These are phyloP conservation scores for Adenanthera pavonina DNA, from an alignment of 306 rosid genomes.

Conservation along the genomic window DNA sequence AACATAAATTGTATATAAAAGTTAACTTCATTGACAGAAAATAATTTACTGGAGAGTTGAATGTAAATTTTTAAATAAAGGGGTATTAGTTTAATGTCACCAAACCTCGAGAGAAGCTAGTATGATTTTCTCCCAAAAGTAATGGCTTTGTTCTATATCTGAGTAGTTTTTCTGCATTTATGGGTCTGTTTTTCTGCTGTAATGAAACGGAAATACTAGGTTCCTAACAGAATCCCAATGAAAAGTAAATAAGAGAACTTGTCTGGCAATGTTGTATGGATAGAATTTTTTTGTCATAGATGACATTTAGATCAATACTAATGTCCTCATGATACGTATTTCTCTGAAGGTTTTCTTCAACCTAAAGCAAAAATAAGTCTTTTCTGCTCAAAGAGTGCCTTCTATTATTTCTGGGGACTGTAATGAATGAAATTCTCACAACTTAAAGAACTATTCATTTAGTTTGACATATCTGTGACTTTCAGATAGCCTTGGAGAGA, in stretches of 20 bases:
- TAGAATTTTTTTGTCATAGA: background rate
- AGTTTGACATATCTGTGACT: slow-evolving; percentile 29
- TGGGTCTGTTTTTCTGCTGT: background rate
- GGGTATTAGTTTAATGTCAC: background rate
- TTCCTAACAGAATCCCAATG: background rate
- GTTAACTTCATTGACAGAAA: too few species aligned
- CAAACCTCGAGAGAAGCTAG: background rate
- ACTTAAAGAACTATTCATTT: background rate
- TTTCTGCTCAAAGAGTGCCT: slow-evolving; percentile 29
- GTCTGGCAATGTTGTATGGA: background rate
- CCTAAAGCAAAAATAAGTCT: background rate
- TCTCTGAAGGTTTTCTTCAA: background rate
- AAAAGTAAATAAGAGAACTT: background rate
- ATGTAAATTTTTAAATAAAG: too few species aligned
- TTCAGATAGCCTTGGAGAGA: slow-evolving; percentile 76
- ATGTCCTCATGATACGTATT: background rate
- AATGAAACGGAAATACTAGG: background rate
- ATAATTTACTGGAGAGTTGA: too few species aligned
- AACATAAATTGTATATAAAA: too few species aligned
- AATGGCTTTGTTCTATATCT: too few species aligned
- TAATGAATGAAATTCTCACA: slow-evolving; percentile 24
- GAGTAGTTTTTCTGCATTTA: background rate
- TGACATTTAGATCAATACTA: background rate
- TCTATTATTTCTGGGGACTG: slow-evolving; percentile 10
- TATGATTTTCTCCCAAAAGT: background rate